A percentile compares a stretch with the other conserved stretches of the same genome.
phyloP scores from a whole-genome alignment of 345 rosid genomes.

The Cardamine resedifolia region DNA sequence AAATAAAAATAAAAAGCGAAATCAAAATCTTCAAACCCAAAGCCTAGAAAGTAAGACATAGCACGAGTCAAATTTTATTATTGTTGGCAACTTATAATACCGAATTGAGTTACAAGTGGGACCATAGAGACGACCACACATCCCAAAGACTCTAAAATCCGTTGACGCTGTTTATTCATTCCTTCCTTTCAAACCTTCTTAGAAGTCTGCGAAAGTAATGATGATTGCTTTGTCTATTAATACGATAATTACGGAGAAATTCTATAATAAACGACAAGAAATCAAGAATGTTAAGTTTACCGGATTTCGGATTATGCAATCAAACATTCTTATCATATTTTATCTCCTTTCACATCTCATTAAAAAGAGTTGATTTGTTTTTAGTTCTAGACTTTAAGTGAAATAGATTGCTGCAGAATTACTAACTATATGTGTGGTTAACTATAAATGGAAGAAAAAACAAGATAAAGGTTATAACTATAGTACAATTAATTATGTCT shows the following conservation, averaged over 20 bases:
- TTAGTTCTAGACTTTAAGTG: neutral
- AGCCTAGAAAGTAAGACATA: neutral
- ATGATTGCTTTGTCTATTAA: conserved; percentile 18
- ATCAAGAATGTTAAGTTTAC: neutral
- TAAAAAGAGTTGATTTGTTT: neutral
- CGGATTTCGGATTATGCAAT: conserved; percentile 7
- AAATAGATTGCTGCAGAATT: neutral
- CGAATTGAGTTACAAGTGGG: conserved; percentile 14
- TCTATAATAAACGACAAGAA: neutral
- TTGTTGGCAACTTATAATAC: neutral
- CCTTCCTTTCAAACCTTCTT: conserved; percentile 7
- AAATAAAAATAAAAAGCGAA: neutral
- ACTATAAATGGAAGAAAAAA: neutral
- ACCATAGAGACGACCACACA: conserved; percentile 25
- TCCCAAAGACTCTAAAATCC: neutral
- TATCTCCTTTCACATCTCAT: conserved; percentile 7
- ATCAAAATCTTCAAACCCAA: neutral
- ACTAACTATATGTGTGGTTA: neutral
- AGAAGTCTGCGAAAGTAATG: conserved; percentile 16
- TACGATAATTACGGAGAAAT: conserved; percentile 14
- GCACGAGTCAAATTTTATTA: neutral
- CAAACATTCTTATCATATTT: neutral
- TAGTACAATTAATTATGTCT: neutral
- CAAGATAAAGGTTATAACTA: neutral
- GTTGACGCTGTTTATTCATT: conserved; percentile 13